These are phyloP conservation scores for Marasmius fiardii DNA, from an alignment of 1,284 basidiomycete species.

Conservation along the genomic window DNA sequence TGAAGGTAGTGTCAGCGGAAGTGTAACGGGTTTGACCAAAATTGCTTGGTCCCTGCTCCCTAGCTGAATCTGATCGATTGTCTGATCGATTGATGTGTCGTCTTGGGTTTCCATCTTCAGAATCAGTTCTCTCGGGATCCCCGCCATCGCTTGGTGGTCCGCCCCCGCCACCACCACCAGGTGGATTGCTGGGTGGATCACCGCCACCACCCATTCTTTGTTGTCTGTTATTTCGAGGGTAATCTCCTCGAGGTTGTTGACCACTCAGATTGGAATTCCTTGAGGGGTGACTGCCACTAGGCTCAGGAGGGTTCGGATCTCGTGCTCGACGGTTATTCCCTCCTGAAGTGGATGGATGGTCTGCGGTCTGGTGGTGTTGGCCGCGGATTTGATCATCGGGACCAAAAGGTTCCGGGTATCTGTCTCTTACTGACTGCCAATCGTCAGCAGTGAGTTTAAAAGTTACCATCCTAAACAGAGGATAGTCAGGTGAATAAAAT, in stretches of 20 bases:
- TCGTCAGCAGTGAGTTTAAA: background rate
- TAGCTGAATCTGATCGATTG: background rate
- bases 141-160: background rate
- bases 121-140: background rate
- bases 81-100: background rate
- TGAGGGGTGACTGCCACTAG: background rate
- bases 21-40: background rate
- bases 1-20: background rate
- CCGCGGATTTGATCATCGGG: background rate
- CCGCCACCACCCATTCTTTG: background rate
- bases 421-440: no score
- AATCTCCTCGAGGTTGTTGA: background rate
- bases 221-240: background rate
- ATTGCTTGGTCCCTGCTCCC: background rate
- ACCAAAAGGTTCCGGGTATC: background rate
- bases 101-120: background rate
- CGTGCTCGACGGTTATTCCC: background rate
- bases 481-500: background rate
- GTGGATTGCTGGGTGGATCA: background rate
- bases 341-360: background rate
- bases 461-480: background rate
- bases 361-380: background rate
- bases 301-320: background rate
- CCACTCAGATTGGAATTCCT: background rate
- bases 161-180: background rate